Evolutionary conservation across 2,329 filamentous ascomycete genomes (phyloP), one percentile per base, ranked within the genome.

Genomic region (Aureobasidium melanogenum): DNA sequence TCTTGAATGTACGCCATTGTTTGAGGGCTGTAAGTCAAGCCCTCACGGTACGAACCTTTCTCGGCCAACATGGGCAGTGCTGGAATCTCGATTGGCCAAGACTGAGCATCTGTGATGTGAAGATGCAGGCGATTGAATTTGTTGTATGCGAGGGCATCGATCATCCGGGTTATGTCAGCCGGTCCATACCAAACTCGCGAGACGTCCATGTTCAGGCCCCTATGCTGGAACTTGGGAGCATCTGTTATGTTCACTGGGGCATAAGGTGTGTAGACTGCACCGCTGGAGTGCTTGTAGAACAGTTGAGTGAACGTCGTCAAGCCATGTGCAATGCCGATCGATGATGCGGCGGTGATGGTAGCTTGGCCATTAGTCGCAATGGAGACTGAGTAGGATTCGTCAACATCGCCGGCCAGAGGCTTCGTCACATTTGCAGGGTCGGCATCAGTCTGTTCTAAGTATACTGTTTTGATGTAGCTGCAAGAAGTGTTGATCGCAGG

Each of bases 101-200:
- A 89, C 73, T 95, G 90, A 17, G 87, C 85, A 73, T 95, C 90
- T 5, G 89, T 94, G 62, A 87, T 80, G 76, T 95, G 90, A 59
- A 93, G 77, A 73, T 94, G 90, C 61, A 95, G 80, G 6, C 85
- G 81, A 75, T 94, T 94, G 79, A 94, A 82, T 77, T 95, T 94
- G 77, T 86, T 90, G 82, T 85, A 91, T 1, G 88, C 78, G 65
- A 88, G 75, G 43, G 85, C 88, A 69, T 95, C 88, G 65, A 96
- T 88, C 58, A 86, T 89, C 55, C 85, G 84, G 69, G 86, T 80
- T 66, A 96, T 86, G 67, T 88, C 83, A 3, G 78, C 72, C 26
- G 89, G 76, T 1, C 83, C 80, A 73, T 87, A 89, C 75, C 81
- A 94, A 69, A 85, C 87, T 62, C 91, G 81, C 2, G 88, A 81